A percentile compares a stretch with the other conserved stretches of the same genome.
Conservation (phyloP, 176 grass and related monocot species). For the Oryza punctata region DNA sequence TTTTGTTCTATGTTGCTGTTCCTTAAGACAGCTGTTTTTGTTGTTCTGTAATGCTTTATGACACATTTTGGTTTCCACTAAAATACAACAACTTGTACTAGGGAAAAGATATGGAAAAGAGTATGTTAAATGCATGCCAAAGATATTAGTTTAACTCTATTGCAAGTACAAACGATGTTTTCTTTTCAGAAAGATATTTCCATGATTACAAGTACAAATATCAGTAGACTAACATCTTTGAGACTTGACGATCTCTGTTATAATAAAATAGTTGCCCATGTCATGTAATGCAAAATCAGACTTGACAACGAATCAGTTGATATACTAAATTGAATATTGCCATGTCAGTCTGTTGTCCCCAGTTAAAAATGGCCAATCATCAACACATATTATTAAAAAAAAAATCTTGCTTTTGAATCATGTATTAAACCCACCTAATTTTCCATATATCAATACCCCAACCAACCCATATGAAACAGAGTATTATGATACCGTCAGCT, state of each 20-base stretch:
- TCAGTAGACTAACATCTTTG: not conserved
- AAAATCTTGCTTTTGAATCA: constrained; percentile 7
- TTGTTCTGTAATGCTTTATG: not conserved
- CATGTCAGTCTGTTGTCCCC: not conserved
- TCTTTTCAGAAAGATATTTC: no score
- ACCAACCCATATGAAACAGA: not conserved
- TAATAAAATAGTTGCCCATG: not conserved
- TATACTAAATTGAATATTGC: not conserved
- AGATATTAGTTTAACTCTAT: not conserved
- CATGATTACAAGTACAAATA: no score
- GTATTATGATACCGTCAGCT: not conserved
- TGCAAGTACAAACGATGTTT: no score
- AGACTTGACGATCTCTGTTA: not conserved
- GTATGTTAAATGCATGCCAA: not conserved
- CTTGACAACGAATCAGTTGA: constrained; percentile 3
- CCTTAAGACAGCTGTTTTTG: not conserved
- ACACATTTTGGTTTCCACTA: not conserved
- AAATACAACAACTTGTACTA: not conserved
- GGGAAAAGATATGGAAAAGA: not conserved
- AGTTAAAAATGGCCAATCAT: constrained; percentile 21
- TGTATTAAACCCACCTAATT: not conserved
- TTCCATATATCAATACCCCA: not conserved
- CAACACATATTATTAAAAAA: not conserved
- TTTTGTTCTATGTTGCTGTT: not conserved
- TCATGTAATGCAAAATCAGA: not conserved